Base-by-base conservation (phyloP, 2,329 filamentous ascomycete genomes). In the Aspergillus brasiliensis region DNA sequence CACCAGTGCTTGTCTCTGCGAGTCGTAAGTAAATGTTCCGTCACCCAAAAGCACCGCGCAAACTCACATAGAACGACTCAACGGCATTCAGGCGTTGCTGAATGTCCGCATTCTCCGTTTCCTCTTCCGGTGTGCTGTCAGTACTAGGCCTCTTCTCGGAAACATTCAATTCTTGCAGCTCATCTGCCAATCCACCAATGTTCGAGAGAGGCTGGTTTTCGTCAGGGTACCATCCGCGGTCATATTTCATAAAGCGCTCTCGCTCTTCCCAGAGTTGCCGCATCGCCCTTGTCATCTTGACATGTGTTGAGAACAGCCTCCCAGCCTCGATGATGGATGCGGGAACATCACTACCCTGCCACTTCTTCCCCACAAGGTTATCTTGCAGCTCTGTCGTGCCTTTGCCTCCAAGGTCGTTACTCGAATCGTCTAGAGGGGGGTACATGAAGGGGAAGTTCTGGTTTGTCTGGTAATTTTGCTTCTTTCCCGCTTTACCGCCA, bases 381-480 rank as follows among this genome's bases (percentile, higher is more conserved):
- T 94, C 90, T 73, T 97, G 91, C 47, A 93, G 77, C 44, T 91
- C 90, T 5, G 92, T 91, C 19, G 84, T 86, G 11, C 93, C 93
- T 73, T 96, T 97, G 1, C 94, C 94, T 53, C 95, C 94, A 38
- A 94, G 88, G 67, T 89, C 91, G 72, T 96, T 97, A 77, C 92
- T 97, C 23, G 87, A 89, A 62, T 88, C 89, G 75, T 97, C 94
- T 17, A 97, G 81, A 1, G 95, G 95, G 2, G 95, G 95, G 68
- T 99, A 99, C 79, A 99, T 88, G 72, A 99, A 98, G 0, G 95
- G 95, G 65, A 99, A 98, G 72, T 97, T 95, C 69, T 99, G 95
- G 71, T 99, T 99, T 0, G 95, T 99, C 75, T 99, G 95, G 70
- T 99, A 99, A 68, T 98, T 99, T 71, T 99, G 95, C 73, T 99